Evolutionary conservation across 164 flowering plant species (phyloP), one percentile per base, ranked within the genome.

Genomic region (Taxillus chinensis): DNA sequence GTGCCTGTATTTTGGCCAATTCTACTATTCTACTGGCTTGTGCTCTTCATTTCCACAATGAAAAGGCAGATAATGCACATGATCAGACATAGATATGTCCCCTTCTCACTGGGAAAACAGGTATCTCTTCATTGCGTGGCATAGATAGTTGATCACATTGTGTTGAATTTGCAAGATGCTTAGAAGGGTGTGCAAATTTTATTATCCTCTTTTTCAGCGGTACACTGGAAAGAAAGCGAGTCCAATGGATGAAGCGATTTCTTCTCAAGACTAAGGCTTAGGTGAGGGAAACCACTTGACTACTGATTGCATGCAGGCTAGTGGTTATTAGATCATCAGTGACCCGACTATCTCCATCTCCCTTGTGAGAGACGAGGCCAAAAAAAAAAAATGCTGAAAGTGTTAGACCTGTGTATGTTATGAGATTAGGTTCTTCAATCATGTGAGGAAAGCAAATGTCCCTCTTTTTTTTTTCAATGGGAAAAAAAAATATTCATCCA

Each of bases 31-130:
- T 74, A 71, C 54, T 74, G 80, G 78, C 3, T 74, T 17, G 61
- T 69, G 42, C 67, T 74, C 41, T 77, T 77, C 63, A 14, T 70
- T 42, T 72, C 70, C 15, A 72, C 72, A 17, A 77, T 77, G 78
- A 74, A 70, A 71, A 77, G 67, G 61, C 80, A 77, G 67, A 67
- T 77, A 66, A 63, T 74, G 76, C 80, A 77, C 63, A 70, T 77
- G 78, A 51, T 74, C 41, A 72, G 72, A 41, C 70, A 74, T 59
- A 68, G 62, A 74, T 72, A 77, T 65, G 78, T 77, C 49, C 80
- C 80, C 5, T 62, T 74, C 67, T 66, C 78, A 10, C 39, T 62
- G 9, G 80, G 80, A 55, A 77, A 77, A 55, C 76, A 63, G 77
- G 80, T 77, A 69, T 38, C 0, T 27, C 27, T 27, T 11, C 50